These are phyloP conservation scores for Furcasterigmium furcatum DNA, from an alignment of 2,329 filamentous ascomycete genomes.

Conservation along the genomic window DNA sequence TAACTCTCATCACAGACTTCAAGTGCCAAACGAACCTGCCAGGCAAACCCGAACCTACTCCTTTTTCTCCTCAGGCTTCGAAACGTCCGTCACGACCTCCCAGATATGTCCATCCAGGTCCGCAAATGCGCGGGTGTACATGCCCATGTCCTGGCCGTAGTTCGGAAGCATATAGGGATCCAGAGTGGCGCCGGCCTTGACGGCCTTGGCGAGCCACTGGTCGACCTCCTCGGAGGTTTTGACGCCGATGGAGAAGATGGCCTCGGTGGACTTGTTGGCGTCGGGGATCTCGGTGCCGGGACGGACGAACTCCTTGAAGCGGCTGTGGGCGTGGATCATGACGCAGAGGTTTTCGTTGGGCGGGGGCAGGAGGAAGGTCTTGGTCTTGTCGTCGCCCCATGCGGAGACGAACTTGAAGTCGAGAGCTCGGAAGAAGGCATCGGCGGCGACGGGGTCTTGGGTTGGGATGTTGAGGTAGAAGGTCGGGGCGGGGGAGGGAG, in stretches of 20 bases:
- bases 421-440: slow-evolving; percentile 12
- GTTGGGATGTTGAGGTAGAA: slow-evolving; percentile 9
- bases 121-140: slow-evolving; percentile 16
- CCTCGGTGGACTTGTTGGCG: slow-evolving; percentile 11
- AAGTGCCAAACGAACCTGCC: background rate
- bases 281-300: slow-evolving; percentile 11
- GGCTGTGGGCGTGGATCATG: slow-evolving; percentile 13
- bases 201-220: slow-evolving; percentile 10
- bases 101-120: slow-evolving; percentile 20
- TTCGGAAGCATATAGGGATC: slow-evolving; percentile 14
- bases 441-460: background rate
- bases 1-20: no score
- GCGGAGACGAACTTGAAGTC: slow-evolving; percentile 7
- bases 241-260: slow-evolving; percentile 11
- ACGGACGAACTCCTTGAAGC: slow-evolving; percentile 16
- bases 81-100: slow-evolving; percentile 9
- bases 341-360: slow-evolving; percentile 15
- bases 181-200: slow-evolving; percentile 11
- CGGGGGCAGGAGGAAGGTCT: slow-evolving; percentile 12
- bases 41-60: background rate
- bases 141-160: slow-evolving; percentile 11
- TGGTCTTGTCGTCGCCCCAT: slow-evolving; percentile 11
- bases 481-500: no score
- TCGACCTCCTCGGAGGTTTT: slow-evolving; percentile 15
- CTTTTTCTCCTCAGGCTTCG: background rate